These are phyloP conservation scores for Ilyonectria sp. DNA, from an alignment of 2,329 filamentous ascomycete genomes.

Conservation along the genomic window DNA sequence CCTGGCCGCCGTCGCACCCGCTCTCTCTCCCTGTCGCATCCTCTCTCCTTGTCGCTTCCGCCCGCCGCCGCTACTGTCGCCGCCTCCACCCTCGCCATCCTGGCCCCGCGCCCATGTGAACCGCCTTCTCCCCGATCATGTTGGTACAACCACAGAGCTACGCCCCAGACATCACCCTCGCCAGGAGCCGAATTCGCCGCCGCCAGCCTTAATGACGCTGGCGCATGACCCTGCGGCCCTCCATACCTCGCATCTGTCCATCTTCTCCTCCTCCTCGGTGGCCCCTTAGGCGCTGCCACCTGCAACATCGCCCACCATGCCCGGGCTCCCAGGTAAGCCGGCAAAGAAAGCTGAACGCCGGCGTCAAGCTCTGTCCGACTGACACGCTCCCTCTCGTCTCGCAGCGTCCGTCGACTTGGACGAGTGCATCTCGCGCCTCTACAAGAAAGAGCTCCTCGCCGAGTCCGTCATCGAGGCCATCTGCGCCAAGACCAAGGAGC, in stretches of 20 bases:
- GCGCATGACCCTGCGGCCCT: conserved; percentile 33
- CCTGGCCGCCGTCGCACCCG: background rate
- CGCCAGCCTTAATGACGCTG: conserved; percentile 62
- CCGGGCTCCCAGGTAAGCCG: conserved; percentile 69
- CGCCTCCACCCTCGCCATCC: conserved; percentile 26
- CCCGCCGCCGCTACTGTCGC: conserved; percentile 18
- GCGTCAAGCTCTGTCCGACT: conserved; percentile 28
- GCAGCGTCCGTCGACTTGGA: conserved; percentile 96
- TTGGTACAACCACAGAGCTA: conserved; percentile 55
- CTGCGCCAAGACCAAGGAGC: conserved; percentile 98
- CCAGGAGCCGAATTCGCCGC: conserved; percentile 54
- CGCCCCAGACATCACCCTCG: conserved; percentile 54
- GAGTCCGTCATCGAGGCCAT: conserved; percentile 99
- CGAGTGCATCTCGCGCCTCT: conserved; percentile 96
- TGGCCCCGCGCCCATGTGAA: conserved; percentile 52
- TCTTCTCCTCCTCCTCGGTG: conserved; percentile 23
- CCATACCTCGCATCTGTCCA: conserved; percentile 29
- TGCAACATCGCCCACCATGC: conserved; percentile 60
- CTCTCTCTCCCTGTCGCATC: background rate
- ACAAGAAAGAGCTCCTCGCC: conserved; percentile 96
- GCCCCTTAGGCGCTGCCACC: conserved; percentile 13
- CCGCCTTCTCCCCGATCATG: conserved; percentile 56
- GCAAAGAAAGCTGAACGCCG: background rate
- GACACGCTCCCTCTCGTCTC: conserved; percentile 27
- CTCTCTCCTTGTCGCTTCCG: conserved; percentile 7